Evolutionary conservation across 805 yeast species (phyloP).

Genomic region (Vanderwaltozyma yarrowii): DNA sequence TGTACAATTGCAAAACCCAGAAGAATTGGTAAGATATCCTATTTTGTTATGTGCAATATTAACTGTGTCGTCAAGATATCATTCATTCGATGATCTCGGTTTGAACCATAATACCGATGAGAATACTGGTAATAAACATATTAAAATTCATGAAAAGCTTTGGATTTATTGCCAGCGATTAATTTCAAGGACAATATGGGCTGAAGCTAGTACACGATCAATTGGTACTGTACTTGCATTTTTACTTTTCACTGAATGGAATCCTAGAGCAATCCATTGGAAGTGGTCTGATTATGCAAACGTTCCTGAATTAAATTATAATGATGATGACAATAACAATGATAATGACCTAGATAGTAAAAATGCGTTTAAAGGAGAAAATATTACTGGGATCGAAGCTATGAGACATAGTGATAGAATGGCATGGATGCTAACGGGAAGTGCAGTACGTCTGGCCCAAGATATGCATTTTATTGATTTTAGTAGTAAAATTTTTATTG

Average conservation of each 20-base stretch:
- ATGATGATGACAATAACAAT: slow-evolving; percentile 2
- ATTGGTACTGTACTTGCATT: slow-evolving; percentile 83
- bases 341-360: slow-evolving; percentile 6
- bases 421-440: slow-evolving; percentile 91
- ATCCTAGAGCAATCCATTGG: slow-evolving; percentile 89
- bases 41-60: slow-evolving; percentile 70
- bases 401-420: slow-evolving; percentile 78
- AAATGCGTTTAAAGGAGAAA: slow-evolving; percentile 32
- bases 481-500: slow-evolving; percentile 64
- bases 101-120: slow-evolving; percentile 27
- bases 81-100: slow-evolving; percentile 36
- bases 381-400: slow-evolving; percentile 68
- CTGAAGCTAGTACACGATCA: slow-evolving; percentile 80
- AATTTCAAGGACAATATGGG: slow-evolving; percentile 86
- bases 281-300: slow-evolving; percentile 79
- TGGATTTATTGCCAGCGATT: slow-evolving; percentile 80
- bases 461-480: slow-evolving; percentile 73
- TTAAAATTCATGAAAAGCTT: slow-evolving; percentile 63
- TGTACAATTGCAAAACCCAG: slow-evolving; percentile 53
- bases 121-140: slow-evolving; percentile 31
- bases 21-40: slow-evolving; percentile 66
- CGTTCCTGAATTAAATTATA: slow-evolving; percentile 30
- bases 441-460: slow-evolving; percentile 77
- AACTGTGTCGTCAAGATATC: slow-evolving; percentile 73
- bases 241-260: slow-evolving; percentile 85